Evolutionary conservation across 768 basidiomycete species (phyloP), one percentile per base, ranked within the genome.

Genomic region (Calocera viscosa): DNA sequence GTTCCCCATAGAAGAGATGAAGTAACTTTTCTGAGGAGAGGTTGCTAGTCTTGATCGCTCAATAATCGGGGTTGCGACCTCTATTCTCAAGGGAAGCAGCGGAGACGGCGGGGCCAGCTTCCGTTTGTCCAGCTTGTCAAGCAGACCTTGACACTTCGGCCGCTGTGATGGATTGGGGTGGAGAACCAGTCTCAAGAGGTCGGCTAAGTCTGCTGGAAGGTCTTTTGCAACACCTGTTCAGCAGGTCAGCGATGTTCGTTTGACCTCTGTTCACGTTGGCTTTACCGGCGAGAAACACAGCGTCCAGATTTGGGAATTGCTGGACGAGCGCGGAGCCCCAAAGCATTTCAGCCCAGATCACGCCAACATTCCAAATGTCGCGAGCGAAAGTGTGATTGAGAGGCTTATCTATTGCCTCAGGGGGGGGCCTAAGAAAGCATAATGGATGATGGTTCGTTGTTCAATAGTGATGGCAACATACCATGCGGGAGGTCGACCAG

Each of bases 121-220:
- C 2, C 53, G 53, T 30, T 60, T 60, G 14, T 60, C 53, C 53
- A 60, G 8, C 30, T 60, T 60, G 11, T 60, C 53, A 11, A 60
- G 30, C 14, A 60, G 53, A 10, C 8, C 30, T 60, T 26, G 30
- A 19, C 53, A 60, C 30, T 32, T 60, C 8, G 53, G 53, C 8
- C 53, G 53, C 30, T 60, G 53, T 11, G 53, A 60, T 16, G 53
- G 53, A 22, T 60, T 60, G 14, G 53, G 53, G 30, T 60, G 53
- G 5, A 60, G 53, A 60, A 60, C 16, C 14, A 28, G 53, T 30
- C 53, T 60, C 19, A 60, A 10, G 30, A 30, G 11, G 7, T 60
- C 53, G 8, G 53, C 53, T 30, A 60, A 19, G 19, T 60, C 53
- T 12, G 53, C 10, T 19, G 53, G 53, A 10, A 60, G 11, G 30